These are phyloP conservation scores for Thamnidium elegans DNA, from an alignment of 192 early-diverging fungal genomes.

Conservation along the genomic window DNA sequence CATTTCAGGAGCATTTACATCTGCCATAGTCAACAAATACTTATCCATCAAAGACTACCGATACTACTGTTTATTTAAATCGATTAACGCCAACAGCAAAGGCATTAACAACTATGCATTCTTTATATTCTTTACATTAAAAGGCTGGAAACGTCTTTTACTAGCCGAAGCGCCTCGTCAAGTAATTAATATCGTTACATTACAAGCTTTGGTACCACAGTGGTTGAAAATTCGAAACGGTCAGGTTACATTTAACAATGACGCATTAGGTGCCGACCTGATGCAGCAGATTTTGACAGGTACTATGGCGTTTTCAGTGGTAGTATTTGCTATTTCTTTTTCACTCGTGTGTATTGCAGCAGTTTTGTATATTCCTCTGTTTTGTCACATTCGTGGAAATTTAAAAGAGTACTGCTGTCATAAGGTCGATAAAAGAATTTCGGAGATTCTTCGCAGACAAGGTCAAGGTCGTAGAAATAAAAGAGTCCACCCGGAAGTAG, in stretches of 20 bases:
- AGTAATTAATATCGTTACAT: slow-evolving; percentile 59
- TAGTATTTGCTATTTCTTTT: slow-evolving; percentile 51
- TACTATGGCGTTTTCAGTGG: slow-evolving; percentile 59
- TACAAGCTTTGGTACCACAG: slow-evolving; percentile 36
- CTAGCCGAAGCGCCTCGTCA: slow-evolving; percentile 84
- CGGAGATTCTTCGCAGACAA: no score
- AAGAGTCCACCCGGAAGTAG: no score
- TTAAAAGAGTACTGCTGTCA: slow-evolving; percentile 89
- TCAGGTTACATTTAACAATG: slow-evolving; percentile 11
- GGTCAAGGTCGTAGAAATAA: no score
- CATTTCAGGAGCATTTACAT: slow-evolving; percentile 77
- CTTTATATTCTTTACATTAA: slow-evolving; percentile 83
- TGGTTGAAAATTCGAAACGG: slow-evolving; percentile 28
- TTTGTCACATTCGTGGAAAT: slow-evolving; percentile 79
- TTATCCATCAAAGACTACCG: slow-evolving; percentile 70
- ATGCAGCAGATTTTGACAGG: slow-evolving; percentile 33
- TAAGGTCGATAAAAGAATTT: slow-evolving; percentile 77
- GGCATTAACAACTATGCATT: slow-evolving; percentile 69
- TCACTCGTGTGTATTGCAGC: slow-evolving; percentile 58
- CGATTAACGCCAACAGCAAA: slow-evolving; percentile 68
- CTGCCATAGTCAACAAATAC: slow-evolving; percentile 69
- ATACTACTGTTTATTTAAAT: slow-evolving; percentile 80
- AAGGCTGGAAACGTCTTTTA: slow-evolving; percentile 82
- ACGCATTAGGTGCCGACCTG: slow-evolving; percentile 16
- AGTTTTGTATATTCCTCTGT: slow-evolving; percentile 79